These are phyloP conservation scores for Naganishia vaughanmartiniae DNA, from an alignment of 768 basidiomycete genomes.

Conservation along the genomic window DNA sequence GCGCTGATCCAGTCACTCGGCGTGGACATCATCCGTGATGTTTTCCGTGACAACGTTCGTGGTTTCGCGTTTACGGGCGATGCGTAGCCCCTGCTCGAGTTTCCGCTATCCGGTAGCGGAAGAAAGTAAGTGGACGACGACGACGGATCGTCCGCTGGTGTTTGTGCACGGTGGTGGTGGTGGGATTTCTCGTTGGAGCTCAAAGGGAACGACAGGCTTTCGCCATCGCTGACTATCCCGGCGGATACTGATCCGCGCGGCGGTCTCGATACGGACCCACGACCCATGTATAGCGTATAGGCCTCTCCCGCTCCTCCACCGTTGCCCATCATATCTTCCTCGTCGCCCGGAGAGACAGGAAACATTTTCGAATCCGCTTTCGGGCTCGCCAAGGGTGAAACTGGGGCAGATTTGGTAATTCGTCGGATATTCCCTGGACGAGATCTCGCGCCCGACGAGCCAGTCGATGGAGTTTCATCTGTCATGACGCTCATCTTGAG, in stretches of 20 bases:
- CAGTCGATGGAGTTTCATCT: neutral
- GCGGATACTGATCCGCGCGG: conserved; percentile 17
- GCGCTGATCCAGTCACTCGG: conserved; percentile 42
- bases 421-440: conserved; percentile 24
- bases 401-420: conserved; percentile 30
- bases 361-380: neutral
- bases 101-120: conserved; percentile 33
- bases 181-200: neutral
- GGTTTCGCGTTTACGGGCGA: neutral
- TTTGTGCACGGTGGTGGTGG: neutral
- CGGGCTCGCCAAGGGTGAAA: conserved; percentile 27
- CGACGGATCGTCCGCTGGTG: conserved; percentile 2
- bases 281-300: conserved; percentile 23
- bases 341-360: neutral
- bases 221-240: conserved; percentile 14
- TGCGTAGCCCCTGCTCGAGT: conserved; percentile 1
- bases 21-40: conserved; percentile 26
- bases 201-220: neutral
- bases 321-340: conserved; percentile 2
- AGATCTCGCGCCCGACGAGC: conserved; percentile 4
- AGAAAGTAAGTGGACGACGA: conserved; percentile 40
- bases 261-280: conserved; percentile 12
- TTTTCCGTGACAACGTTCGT: neutral
- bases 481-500: conserved; percentile 21
- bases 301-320: neutral